Evolutionary conservation across 2,329 filamentous ascomycete species (phyloP).

Genomic region (Fusarium abutilonis): DNA sequence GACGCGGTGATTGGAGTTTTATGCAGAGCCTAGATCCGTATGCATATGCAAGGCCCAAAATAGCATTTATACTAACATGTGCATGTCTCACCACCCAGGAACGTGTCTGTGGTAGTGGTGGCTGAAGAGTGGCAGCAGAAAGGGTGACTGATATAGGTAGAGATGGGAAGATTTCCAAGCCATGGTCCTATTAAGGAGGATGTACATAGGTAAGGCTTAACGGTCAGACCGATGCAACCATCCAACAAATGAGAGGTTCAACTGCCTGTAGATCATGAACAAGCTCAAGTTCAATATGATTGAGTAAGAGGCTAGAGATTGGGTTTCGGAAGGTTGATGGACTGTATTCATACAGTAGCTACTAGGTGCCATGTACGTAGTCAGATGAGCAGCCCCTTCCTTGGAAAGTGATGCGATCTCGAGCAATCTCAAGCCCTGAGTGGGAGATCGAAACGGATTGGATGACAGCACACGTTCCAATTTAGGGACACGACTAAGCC

Average conservation of each 20-base stretch:
- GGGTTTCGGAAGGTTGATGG: background rate
- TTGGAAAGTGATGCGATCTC: constrained; percentile 9
- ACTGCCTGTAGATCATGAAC: background rate
- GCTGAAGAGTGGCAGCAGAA: constrained; percentile 4
- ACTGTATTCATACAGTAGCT: background rate
- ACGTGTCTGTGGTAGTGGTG: constrained; percentile 13
- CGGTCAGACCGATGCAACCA: constrained; percentile 35
- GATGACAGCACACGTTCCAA: constrained; percentile 9
- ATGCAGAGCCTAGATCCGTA: constrained; percentile 13
- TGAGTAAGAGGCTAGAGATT: background rate
- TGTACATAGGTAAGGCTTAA: constrained; percentile 5
- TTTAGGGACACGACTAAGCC: constrained; percentile 25
- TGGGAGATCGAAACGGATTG: constrained; percentile 30
- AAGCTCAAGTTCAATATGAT: too few species aligned
- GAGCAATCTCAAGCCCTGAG: constrained; percentile 3
- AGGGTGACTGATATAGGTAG: constrained; percentile 16
- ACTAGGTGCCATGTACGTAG: too few species aligned
- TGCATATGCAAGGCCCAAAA: background rate
- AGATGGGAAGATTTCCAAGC: constrained; percentile 15
- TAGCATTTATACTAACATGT: constrained; percentile 12
- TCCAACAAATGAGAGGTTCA: constrained; percentile 8
- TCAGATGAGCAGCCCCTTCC: background rate
- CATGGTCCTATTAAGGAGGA: background rate
- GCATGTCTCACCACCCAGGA: constrained; percentile 24
- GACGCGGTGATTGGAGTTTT: constrained; percentile 6